Conservation (phyloP, 768 basidiomycete species). For the Russula virescens region DNA sequence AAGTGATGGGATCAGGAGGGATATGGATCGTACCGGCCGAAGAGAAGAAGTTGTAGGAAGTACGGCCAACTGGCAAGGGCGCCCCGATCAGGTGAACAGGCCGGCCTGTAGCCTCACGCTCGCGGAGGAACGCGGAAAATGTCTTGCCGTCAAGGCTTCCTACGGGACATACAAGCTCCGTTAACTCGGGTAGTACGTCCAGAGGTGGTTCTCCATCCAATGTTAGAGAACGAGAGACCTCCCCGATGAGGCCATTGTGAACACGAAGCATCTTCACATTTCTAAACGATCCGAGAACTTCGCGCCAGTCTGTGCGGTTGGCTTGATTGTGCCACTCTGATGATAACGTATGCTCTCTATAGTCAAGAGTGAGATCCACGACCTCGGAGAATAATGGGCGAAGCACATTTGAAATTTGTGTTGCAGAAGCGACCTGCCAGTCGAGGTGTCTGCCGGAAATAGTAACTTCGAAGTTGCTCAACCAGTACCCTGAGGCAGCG, state of each 20-base stretch:
- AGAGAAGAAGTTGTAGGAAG: too few species aligned
- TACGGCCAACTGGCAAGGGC: too few species aligned
- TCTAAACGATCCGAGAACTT: neutral
- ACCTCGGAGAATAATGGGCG: neutral
- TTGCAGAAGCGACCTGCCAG: neutral
- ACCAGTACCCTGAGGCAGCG: too few species aligned
- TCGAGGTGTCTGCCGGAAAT: neutral
- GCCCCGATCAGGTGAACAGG: too few species aligned
- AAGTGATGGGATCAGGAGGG: too few species aligned
- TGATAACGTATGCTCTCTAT: too few species aligned
- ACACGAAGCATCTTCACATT: too few species aligned
- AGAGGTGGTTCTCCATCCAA: neutral
- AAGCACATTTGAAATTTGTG: neutral
- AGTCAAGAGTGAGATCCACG: too few species aligned
- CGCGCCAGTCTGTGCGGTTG: neutral
- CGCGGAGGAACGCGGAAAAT: conserved; percentile 15
- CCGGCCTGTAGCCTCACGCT: conserved; percentile 7
- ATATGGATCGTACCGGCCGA: too few species aligned
- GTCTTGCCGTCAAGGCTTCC: too few species aligned
- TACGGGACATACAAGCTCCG: too few species aligned
- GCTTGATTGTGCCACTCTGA: neutral
- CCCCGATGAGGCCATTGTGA: too few species aligned
- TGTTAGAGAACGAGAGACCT: neutral
- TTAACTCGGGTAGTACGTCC: neutral
- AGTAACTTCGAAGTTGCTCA: neutral